Base-by-base conservation (phyloP, 352 stramenopile genomes). In the Pythium monospermum region DNA sequence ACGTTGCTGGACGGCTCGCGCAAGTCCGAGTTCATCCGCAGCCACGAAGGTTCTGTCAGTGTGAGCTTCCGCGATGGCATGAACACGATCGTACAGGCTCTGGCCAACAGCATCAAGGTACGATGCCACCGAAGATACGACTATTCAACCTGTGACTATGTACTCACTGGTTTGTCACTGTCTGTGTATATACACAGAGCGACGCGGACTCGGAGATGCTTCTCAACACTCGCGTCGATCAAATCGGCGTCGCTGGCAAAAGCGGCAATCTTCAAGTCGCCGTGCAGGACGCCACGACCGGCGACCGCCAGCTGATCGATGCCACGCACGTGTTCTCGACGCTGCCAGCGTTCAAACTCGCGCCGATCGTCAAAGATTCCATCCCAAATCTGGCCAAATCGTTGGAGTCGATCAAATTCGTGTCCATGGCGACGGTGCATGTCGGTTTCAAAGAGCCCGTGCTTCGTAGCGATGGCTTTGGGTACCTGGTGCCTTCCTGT, bases 31-130 rank as follows among this genome's bases (percentile, higher is more conserved):
- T 94, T 94, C 64, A 61, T 94, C 22, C 68, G 69, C 11, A 55
- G 59, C 21, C 68, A 88, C 58, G 75, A 90, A 36, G 77, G 72
- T 21, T 77, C 84, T 0, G 71, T 93, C n/a, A 94, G 83, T 56
- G 71, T 96, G 41, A 94, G 82, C 65, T 96, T 96, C 61, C 69
- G 64, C 2, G 57, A 74, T 41, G 85, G 85, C 43, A 91, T 96
- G 82, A 62, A 44, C 26, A 85, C 74, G 30, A 65, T 96, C 26
- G 85, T 89, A 22, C 25, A 73, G 26, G 69, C 69, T 3, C 56
- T 94, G 12, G 54, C 64, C 11, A 33, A 70, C 30, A 57, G 55
- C 1, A 72, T 91, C 25, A 48, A 64, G 61, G 66, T 83, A 46
- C 3, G 41, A n/a, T n/a, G n/a, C n/a, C n/a, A n/a, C n/a, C n/a